A percentile compares a stretch with the other conserved stretches of the same genome.
Evolutionary conservation across 352 stramenopile species (phyloP).

Genomic region (Pilasporangium apinafurcum): DNA sequence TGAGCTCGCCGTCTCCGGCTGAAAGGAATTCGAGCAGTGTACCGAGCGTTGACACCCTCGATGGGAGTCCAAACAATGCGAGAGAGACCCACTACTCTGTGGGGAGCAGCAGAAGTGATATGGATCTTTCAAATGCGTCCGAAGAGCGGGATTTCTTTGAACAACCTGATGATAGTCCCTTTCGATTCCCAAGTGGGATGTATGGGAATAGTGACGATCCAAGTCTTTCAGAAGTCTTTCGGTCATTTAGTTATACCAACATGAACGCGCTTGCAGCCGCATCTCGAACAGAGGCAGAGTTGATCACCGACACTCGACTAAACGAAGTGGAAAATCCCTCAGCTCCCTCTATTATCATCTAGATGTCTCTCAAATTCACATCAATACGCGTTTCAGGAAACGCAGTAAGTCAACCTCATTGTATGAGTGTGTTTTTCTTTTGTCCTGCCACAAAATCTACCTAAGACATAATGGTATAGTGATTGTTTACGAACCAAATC

Average conservation of each 20-base stretch:
- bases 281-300: conserved; percentile 63
- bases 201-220: conserved; percentile 36
- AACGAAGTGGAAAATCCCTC: conserved; percentile 34
- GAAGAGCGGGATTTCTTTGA: conserved; percentile 1
- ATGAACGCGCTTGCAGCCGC: conserved; percentile 78
- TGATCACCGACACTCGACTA: conserved; percentile 40
- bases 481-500: not conserved
- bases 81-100: too few relatives aligned
- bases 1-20: too few relatives aligned
- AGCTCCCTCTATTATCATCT: conserved; percentile 65
- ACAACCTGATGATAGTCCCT: conserved; percentile 19
- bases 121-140: conserved; percentile 5
- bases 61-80: too few relatives aligned
- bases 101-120: too few relatives aligned
- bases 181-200: conserved; percentile 64
- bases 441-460: conserved; percentile 8
- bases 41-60: too few relatives aligned
- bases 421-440: not conserved
- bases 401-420: not conserved
- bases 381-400: too few relatives aligned
- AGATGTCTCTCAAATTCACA: conserved; percentile 2
- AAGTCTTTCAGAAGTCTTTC: conserved; percentile 49
- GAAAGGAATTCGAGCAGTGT: too few relatives aligned
- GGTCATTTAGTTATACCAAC: conserved; percentile 83
- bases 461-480: not conserved